Base-by-base conservation (phyloP, 2,329 filamentous ascomycete species). In the Pseudocercospora pini-densiflorae region DNA sequence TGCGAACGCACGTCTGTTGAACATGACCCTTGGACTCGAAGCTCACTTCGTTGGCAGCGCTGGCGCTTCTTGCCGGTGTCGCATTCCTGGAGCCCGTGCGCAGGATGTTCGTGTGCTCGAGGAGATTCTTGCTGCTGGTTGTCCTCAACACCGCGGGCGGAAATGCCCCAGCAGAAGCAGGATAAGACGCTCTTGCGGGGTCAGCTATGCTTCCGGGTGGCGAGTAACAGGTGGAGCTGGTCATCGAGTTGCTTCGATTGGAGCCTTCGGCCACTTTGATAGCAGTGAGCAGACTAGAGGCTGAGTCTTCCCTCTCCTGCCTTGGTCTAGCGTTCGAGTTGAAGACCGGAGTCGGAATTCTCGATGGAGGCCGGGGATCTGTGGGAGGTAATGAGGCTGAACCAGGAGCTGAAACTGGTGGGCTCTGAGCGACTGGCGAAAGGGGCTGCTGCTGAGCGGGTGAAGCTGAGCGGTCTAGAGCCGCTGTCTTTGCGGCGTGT, bases 341-440 rank as follows among this genome's bases (percentile, higher is more conserved):
- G 64, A 78, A 77, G 0, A 79, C 69, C n/a, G 81, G 81, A 55
- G 78, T 81, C n/a, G 81, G 81, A 23, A 82, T 83, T 65, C 80
- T 79, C 4, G 81, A 80, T 5, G 71, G 49, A 66, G 66, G 63
- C 55, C 65, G 63, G 10, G 66, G 68, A 8, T 61, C 67, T 36
- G 29, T 58, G 16, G 31, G 16, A 21, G 55, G 55, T 8, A 58
- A 31, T 36, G 55, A 58, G n/a, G 55, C 55, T 58, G 55, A 58
- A 14, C 47, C 59, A 5, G 59, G 58, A 16, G 64, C 64, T 19
- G 71, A 71, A 3, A 64, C 62, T 10, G 72, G 67, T 19, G 73
- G 71, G 61, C 72, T 74, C 14, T 70, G 71, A 9, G 69, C 70
- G 16, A 73, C 63, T 16, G 71, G 72, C 16, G 71, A 72, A 12